Conservation (phyloP, 305 asterid genomes). For the Fraxinus albicans region DNA sequence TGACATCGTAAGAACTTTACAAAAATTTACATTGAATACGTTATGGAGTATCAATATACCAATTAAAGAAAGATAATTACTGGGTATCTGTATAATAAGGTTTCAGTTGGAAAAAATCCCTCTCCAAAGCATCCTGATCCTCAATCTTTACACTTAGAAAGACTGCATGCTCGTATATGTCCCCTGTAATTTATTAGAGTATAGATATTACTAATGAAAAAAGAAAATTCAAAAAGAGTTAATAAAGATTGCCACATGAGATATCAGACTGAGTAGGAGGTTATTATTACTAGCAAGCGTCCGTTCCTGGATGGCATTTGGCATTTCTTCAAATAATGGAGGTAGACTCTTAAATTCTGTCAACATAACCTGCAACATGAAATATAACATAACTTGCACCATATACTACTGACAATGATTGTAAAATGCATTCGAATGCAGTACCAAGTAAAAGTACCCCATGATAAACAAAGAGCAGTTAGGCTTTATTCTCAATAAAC, state of each 20-base stretch:
- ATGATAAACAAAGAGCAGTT: not conserved
- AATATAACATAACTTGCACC: slow-evolving; percentile 1
- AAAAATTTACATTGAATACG: not conserved
- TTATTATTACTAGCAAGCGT: slow-evolving; percentile 52
- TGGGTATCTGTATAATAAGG: slow-evolving; percentile 88
- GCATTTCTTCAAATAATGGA: slow-evolving; percentile 72
- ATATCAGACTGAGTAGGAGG: not conserved
- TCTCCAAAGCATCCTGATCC: slow-evolving; percentile 92
- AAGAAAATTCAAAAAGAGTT: not conserved
- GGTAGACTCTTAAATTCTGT: slow-evolving; percentile 68
- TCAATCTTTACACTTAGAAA: slow-evolving; percentile 84
- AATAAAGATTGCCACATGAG: not conserved
- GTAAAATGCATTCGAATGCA: not conserved
- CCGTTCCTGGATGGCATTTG: slow-evolving; percentile 73
- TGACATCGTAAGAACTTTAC: not conserved
- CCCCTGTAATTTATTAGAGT: slow-evolving; percentile 52
- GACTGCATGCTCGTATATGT: slow-evolving; percentile 91
- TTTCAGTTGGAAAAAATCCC: slow-evolving; percentile 89
- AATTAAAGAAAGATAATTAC: slow-evolving; percentile 33
- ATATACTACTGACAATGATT: not conserved
- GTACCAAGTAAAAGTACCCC: not conserved
- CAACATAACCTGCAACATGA: slow-evolving; percentile 38
- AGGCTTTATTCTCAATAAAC: not conserved
- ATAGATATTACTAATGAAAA: slow-evolving; percentile 29
- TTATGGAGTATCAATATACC: not conserved